phyloP scores from a whole-genome alignment of 176 grass and related monocot species.

The Cenchrus purpureus region DNA sequence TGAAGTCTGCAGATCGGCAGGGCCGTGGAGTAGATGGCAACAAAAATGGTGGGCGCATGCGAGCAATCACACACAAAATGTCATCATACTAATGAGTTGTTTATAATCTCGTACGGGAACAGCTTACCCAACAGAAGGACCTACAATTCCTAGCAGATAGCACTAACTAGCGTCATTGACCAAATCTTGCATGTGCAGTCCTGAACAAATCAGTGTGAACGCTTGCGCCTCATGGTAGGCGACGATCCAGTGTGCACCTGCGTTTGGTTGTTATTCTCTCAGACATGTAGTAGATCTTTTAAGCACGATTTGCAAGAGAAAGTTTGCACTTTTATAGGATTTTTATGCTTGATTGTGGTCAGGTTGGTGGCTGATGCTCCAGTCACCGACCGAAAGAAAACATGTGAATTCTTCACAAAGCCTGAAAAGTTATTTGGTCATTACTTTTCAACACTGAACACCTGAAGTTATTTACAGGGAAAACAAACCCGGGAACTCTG shows the following conservation, averaged over 20 bases:
- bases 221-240: background rate
- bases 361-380: too few species aligned
- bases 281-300: too few species aligned
- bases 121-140: background rate
- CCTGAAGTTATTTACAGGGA: too few species aligned
- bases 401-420: too few species aligned
- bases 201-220: background rate
- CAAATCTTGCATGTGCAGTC: background rate
- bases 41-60: background rate
- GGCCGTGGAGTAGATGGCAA: background rate
- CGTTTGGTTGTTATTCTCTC: background rate
- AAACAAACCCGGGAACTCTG: too few species aligned
- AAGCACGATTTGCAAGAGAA: too few species aligned
- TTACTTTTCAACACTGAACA: too few species aligned
- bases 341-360: too few species aligned
- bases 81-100: background rate
- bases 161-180: background rate
- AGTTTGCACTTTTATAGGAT: too few species aligned
- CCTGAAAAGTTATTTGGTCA: too few species aligned
- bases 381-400: too few species aligned
- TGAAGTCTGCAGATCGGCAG: too few species aligned
- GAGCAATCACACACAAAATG: background rate
- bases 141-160: background rate
- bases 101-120: background rate
- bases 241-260: background rate